Evolutionary conservation across 1,284 basidiomycete genomes (phyloP), one percentile per base, ranked within the genome.

Genomic region (Heliocybe sulcata): DNA sequence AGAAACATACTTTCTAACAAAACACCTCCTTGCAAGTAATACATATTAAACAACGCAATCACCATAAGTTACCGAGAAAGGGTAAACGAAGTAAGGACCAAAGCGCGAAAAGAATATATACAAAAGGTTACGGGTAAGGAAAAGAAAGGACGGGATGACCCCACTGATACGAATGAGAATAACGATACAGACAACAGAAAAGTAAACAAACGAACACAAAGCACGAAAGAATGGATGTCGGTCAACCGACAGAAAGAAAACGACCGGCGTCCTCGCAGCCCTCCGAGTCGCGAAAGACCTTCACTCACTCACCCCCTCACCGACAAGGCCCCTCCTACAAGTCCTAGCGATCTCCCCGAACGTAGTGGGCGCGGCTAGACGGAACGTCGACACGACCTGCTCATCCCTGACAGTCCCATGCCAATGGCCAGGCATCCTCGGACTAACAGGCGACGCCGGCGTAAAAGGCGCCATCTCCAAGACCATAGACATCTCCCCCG

Each of bases 121-220:
- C 4, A 31, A 4, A 31, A 31, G 29, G 29, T 31, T 12, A 31
- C 29, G 29, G 29, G 29, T 31, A 31, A 31, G 6, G 29, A 31
- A 31, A 31, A 31, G 68, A n/a, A 66, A 67, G 54, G 67, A 62
- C 35, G 60, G 1, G 63, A 64, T 14, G 62, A 64, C 31, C 56
- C 60, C 50, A 12, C 6, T 31, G 29, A 31, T 31, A 31, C 29
- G 29, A 31, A 31, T 12, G 29, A 31, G 29, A 31, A 12, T n/a
- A n/a, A n/a, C n/a, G n/a, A n/a, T n/a, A n/a, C n/a, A n/a, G n/a
- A n/a, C n/a, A n/a, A n/a, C n/a, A n/a, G n/a, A n/a, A 35, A 35
- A 35, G 9, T 9, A 16, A 35, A 16, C 33, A 35, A 42, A 42
- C 4, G 38, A 6, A 42, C 4, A 16, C 29, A n/a, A n/a, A 9